Evolutionary conservation across 2,329 filamentous ascomycete species (phyloP), one percentile per base, ranked within the genome.

Genomic region (Pyrenophora teres): DNA sequence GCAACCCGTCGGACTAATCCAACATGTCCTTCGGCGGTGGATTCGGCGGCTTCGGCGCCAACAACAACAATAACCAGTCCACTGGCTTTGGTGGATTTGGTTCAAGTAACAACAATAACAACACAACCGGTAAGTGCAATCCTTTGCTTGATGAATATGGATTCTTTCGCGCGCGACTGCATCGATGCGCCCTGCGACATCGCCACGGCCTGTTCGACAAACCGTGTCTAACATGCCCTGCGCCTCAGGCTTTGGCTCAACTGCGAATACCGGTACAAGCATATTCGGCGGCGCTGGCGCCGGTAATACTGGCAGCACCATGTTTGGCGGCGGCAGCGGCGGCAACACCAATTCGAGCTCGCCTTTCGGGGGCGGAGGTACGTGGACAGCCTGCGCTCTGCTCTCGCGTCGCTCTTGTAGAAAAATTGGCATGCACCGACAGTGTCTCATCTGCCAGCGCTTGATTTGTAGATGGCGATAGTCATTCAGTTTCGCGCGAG

Each of bases 1-100:
- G 56, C 59, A 54, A 55, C 50, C 54, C 53, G 54, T 56, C 52
- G 63, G 62, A 55, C 64, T 59, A 32, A 30, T 39, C 46, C 58
- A 70, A 51, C 40, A 72, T 73, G 70, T 71, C 69, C 50, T 88
- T 88, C 62, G 84, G 83, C 73, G 61, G 75, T 54, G 68, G 65
- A 48, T 72, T 70, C 49, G 68, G 67, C 60, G 77, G 77, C 64
- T 80, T 80, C 64, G 77, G 77, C 60, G 69, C 75, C 44, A 74
- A 68, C 54, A 68, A 69, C 54, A 60, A 59, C 43, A 46, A 39
- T 42, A 71, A 73, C 48, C 61, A 66, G 58, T 62, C 58, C 44
- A 58, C 55, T 38, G 59, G 60, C 56, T 71, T 71, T 65, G 76
- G 68, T 51, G 76, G 76, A 48, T 79, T 79, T 66, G 77, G 77